A percentile compares a stretch with the other conserved stretches of the same genome.
Conservation (phyloP, 1,284 basidiomycete species). For the Entoloma clypeatum region DNA sequence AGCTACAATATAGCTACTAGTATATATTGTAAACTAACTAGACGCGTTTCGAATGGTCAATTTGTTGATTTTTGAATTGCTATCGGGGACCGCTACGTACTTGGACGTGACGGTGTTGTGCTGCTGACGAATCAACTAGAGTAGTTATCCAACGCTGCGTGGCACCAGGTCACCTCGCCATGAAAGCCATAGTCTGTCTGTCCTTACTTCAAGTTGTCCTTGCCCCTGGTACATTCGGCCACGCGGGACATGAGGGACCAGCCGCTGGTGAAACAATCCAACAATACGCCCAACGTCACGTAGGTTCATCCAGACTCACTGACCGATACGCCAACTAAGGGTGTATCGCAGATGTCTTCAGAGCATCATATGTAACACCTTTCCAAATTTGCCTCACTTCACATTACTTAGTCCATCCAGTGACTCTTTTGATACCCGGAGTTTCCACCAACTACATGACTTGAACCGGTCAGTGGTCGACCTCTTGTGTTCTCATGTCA, state of each 20-base stretch:
- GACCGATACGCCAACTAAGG: constrained; percentile 4
- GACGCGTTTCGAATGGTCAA: no score
- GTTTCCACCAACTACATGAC: constrained; percentile 90
- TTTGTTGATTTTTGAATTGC: no score
- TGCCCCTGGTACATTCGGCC: constrained; percentile 31
- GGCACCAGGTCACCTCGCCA: constrained; percentile 16
- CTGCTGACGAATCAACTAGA: constrained; percentile 14
- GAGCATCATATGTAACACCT: constrained; percentile 76
- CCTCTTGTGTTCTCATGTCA: not conserved
- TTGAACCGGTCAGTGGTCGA: constrained; percentile 62
- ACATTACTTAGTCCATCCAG: constrained; percentile 36
- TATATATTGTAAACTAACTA: no score
- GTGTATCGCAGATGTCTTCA: constrained; percentile 63
- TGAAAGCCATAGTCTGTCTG: constrained; percentile 36
- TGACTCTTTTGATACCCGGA: constrained; percentile 72
- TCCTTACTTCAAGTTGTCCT: constrained; percentile 35
- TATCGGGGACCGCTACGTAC: no score
- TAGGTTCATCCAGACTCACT: constrained; percentile 27
- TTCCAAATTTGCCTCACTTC: not conserved
- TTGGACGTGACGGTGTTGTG: no score
- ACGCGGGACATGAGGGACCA: constrained; percentile 44
- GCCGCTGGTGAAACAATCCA: constrained; percentile 43
- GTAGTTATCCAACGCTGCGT: not conserved
- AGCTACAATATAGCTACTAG: no score
- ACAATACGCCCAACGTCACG: constrained; percentile 63